A percentile compares a stretch with the other conserved stretches of the same genome.
These are phyloP conservation scores for Daldinia caldariorum DNA, from an alignment of 495 filamentous ascomycete species.

Conservation along the genomic window DNA sequence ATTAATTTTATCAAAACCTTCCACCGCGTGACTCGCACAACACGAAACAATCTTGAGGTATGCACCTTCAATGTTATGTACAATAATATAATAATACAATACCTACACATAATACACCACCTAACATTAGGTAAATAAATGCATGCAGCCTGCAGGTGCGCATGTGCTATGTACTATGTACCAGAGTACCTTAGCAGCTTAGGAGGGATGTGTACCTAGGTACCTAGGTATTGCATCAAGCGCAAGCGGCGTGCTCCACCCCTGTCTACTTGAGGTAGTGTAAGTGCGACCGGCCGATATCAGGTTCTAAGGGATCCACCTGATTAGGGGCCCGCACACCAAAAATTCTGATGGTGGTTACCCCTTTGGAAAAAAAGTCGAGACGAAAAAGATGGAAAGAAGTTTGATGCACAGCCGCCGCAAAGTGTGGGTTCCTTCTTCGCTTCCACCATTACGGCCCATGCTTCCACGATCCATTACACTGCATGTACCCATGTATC, in stretches of 20 bases:
- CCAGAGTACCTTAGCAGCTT: too few relatives aligned
- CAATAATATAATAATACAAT: too few relatives aligned
- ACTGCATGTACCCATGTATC: constrained; percentile 10
- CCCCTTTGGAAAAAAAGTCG: constrained; percentile 8
- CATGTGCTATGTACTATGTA: neutral
- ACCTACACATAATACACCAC: too few relatives aligned
- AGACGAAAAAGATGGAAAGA: constrained; percentile 4
- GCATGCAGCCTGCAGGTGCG: neutral
- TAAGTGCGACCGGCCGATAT: constrained; percentile 39
- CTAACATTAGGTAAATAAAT: too few relatives aligned
- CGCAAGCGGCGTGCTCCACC: constrained; percentile 5
- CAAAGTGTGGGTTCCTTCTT: constrained; percentile 28
- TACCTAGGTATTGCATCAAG: neutral
- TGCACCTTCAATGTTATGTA: constrained; percentile 3
- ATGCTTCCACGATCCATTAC: constrained; percentile 8
- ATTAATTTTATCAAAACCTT: constrained; percentile 33
- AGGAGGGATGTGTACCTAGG: too few relatives aligned
- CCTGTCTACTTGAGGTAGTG: neutral
- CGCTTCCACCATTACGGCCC: constrained; percentile 16
- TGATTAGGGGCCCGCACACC: constrained; percentile 20
- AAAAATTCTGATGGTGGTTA: constrained; percentile 25
- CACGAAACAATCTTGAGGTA: constrained; percentile 11
- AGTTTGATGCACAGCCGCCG: constrained; percentile 18
- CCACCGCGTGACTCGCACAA: constrained; percentile 43
- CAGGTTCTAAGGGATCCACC: constrained; percentile 35